These are phyloP conservation scores for Yarrowia deformans DNA, from an alignment of 805 yeast species.

Conservation along the genomic window DNA sequence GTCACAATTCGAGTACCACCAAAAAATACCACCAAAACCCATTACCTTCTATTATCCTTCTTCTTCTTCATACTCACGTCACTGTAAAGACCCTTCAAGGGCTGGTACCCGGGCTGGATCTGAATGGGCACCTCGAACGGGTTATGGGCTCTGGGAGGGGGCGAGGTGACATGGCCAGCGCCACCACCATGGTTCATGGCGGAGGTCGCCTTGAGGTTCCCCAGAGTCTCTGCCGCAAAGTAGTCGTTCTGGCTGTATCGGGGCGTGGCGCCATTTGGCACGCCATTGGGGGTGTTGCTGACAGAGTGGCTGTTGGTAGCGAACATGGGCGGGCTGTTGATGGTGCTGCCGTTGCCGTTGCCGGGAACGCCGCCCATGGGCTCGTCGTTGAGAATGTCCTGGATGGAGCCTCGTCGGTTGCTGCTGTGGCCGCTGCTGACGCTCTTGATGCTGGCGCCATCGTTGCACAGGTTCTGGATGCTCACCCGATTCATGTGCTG, in stretches of 20 bases:
- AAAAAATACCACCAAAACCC: background rate
- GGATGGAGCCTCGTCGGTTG: constrained; percentile 24
- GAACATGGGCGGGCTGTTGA: background rate
- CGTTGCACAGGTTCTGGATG: constrained; percentile 29
- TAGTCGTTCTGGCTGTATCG: constrained; percentile 19
- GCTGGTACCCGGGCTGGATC: constrained; percentile 35
- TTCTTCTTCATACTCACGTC: constrained; percentile 31
- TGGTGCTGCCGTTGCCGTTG: background rate
- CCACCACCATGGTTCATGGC: background rate
- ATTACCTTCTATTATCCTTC: background rate
- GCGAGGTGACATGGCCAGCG: background rate
- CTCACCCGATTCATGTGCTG: constrained; percentile 5
- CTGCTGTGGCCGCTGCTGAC: constrained; percentile 13
- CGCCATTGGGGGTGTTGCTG: background rate
- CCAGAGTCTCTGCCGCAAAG: constrained; percentile 26
- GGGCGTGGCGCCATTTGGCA: constrained; percentile 6
- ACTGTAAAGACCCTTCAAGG: constrained; percentile 34
- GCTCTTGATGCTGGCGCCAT: constrained; percentile 17
- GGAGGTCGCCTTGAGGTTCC: constrained; percentile 11
- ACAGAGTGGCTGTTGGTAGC: background rate
- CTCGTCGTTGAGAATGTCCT: constrained; percentile 24
- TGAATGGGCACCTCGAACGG: constrained; percentile 33
- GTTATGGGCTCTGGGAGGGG: constrained; percentile 4
- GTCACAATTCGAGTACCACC: too few species aligned
- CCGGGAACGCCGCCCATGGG: background rate